phyloP scores from a whole-genome alignment of 2,329 filamentous ascomycete genomes.

The Madurella mycetomatis region DNA sequence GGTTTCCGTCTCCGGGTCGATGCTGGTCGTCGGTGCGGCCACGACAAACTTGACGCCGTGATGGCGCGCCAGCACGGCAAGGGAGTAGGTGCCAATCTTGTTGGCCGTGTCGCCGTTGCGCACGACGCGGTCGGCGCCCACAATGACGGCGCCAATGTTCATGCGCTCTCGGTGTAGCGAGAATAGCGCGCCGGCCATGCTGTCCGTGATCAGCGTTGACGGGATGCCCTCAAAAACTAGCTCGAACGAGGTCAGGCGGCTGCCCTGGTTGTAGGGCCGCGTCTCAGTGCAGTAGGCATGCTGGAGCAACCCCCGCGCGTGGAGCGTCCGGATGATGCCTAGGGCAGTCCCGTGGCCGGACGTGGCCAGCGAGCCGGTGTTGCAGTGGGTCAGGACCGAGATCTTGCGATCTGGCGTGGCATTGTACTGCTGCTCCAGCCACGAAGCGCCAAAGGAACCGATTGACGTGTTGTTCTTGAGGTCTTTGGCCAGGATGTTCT shows the following conservation, averaged over 20 bases:
- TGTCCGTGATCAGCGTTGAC: slow-evolving; percentile 88
- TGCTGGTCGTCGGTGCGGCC: slow-evolving; percentile 88
- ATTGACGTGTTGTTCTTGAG: slow-evolving; percentile 83
- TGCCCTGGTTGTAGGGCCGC: slow-evolving; percentile 95
- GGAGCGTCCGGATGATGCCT: slow-evolving; percentile 84
- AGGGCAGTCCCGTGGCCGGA: slow-evolving; percentile 96
- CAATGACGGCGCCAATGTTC: slow-evolving; percentile 80
- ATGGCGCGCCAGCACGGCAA: slow-evolving; percentile 83
- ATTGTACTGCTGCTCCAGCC: slow-evolving; percentile 63
- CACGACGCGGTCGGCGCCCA: slow-evolving; percentile 91
- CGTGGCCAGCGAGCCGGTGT: slow-evolving; percentile 93
- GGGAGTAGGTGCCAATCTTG: slow-evolving; percentile 92
- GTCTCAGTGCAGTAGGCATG: slow-evolving; percentile 97
- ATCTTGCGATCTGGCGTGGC: slow-evolving; percentile 49
- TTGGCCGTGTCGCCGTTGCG: slow-evolving; percentile 97
- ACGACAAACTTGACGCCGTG: slow-evolving; percentile 94
- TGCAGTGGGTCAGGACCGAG: slow-evolving; percentile 95
- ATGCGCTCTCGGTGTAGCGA: slow-evolving; percentile 54
- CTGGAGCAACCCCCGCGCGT: slow-evolving; percentile 59
- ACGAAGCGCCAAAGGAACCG: slow-evolving; percentile 75
- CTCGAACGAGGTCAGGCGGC: slow-evolving; percentile 90
- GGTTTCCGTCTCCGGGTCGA: slow-evolving; percentile 75
- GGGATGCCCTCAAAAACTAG: slow-evolving; percentile 92
- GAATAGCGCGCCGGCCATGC: slow-evolving; percentile 89
- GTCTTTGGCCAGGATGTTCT: slow-evolving; percentile 82